These are phyloP conservation scores for Cenchrus fungigraminus DNA, from an alignment of 176 grass and related monocot species.

Conservation along the genomic window DNA sequence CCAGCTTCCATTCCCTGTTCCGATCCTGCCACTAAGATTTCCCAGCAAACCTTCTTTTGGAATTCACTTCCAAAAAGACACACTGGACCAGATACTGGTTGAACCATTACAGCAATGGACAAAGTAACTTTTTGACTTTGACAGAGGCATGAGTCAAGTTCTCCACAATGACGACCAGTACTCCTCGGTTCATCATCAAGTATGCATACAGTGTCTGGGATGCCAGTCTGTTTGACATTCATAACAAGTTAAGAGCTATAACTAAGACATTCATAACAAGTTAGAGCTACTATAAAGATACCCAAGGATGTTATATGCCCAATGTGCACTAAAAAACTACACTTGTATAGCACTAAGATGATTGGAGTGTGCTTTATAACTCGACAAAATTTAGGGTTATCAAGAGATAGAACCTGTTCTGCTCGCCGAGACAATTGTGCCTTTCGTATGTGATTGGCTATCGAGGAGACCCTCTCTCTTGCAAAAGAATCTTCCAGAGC, in stretches of 20 bases:
- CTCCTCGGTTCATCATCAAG: constrained; percentile 96
- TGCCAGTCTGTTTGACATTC: constrained; percentile 70
- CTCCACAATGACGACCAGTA: constrained; percentile 81
- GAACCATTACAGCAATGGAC: constrained; percentile 89
- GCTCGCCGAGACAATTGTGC: constrained; percentile 85
- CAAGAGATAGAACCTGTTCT: constrained; percentile 67
- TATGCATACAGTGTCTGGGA: constrained; percentile 75
- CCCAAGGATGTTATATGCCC: background rate
- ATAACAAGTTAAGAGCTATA: constrained; percentile 35
- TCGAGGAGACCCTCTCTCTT: constrained; percentile 83
- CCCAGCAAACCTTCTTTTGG: constrained; percentile 95
- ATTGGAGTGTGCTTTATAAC: background rate
- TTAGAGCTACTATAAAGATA: background rate
- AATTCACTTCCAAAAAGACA: constrained; percentile 98
- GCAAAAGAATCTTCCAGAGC: constrained; percentile 94
- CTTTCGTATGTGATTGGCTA: constrained; percentile 84
- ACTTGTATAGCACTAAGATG: background rate
- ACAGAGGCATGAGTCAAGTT: constrained; percentile 75
- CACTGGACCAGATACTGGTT: constrained; percentile 93
- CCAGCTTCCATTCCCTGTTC: constrained; percentile 99
- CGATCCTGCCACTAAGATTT: constrained; percentile 91
- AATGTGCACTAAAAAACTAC: constrained; percentile 19
- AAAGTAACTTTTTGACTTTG: constrained; percentile 75
- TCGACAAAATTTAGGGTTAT: constrained; percentile 1
- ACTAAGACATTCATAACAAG: background rate